These are phyloP conservation scores for Tubosaeta brunneosetosa DNA, from an alignment of 768 basidiomycete genomes.

Conservation along the genomic window DNA sequence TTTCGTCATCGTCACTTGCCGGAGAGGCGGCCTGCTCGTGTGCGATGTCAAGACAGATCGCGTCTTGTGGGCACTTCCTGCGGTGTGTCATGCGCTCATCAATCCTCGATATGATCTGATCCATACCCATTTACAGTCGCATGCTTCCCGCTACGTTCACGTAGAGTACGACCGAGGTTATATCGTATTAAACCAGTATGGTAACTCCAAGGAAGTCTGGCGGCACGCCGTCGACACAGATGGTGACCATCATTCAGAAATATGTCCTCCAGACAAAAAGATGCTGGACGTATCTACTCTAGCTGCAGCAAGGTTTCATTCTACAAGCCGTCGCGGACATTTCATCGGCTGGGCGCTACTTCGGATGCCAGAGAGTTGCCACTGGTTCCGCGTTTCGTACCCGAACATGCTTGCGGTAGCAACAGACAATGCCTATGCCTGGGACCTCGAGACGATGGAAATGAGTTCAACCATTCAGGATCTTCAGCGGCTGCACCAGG, in stretches of 20 bases:
- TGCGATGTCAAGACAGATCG: slow-evolving; percentile 68
- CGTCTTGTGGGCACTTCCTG: slow-evolving; percentile 59
- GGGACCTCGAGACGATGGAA: slow-evolving; percentile 52
- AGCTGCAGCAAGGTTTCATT: slow-evolving; percentile 15
- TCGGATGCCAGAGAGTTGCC: slow-evolving; percentile 36
- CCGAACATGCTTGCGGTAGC: slow-evolving; percentile 57
- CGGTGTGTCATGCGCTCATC: slow-evolving; percentile 28
- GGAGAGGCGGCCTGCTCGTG: slow-evolving; percentile 57
- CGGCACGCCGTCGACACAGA: slow-evolving; percentile 38
- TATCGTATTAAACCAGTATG: slow-evolving; percentile 60
- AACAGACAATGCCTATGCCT: slow-evolving; percentile 46
- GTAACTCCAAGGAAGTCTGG: slow-evolving; percentile 69
- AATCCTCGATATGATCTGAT: background rate
- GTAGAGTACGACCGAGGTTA: slow-evolving; percentile 71
- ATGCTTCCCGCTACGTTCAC: slow-evolving; percentile 42
- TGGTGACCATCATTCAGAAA: slow-evolving; percentile 14
- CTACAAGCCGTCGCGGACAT: slow-evolving; percentile 36
- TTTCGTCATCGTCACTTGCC: too few relatives aligned
- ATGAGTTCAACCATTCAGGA: slow-evolving; percentile 39
- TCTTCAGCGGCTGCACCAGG: slow-evolving; percentile 12
- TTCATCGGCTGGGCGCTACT: slow-evolving; percentile 64
- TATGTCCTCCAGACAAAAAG: slow-evolving; percentile 32
- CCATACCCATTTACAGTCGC: slow-evolving; percentile 2
- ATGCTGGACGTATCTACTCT: slow-evolving; percentile 20
- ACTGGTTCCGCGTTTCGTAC: slow-evolving; percentile 64